Conservation (phyloP, 2,329 filamentous ascomycete species). For the Penicillium aurantiogriseum region DNA sequence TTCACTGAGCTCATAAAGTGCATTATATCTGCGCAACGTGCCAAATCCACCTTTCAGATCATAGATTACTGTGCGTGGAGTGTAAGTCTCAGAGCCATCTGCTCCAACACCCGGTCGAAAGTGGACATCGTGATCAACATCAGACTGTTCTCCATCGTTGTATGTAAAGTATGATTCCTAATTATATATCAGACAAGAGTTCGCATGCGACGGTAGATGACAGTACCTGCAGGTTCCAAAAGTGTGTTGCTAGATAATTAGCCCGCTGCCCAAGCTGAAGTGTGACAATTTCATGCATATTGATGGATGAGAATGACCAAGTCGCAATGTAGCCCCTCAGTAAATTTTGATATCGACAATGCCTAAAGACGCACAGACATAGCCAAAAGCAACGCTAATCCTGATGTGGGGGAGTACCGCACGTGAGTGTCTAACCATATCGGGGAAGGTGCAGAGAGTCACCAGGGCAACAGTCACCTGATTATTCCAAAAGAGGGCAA, state of each 20-base stretch:
- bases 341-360: slow-evolving; percentile 11
- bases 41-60: slow-evolving; percentile 94
- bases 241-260: slow-evolving; percentile 93
- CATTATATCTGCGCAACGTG: slow-evolving; percentile 80
- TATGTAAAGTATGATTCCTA: slow-evolving; percentile 99
- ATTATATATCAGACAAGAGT: slow-evolving; percentile 10
- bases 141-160: slow-evolving; percentile 61
- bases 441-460: slow-evolving; percentile 15
- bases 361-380: slow-evolving; percentile 18
- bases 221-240: slow-evolving; percentile 87
- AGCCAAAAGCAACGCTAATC: slow-evolving; percentile 7
- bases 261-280: slow-evolving; percentile 89
- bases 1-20: slow-evolving; percentile 68
- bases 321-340: neutral
- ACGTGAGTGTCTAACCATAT: slow-evolving; percentile 23
- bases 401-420: slow-evolving; percentile 3
- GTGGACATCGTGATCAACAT: slow-evolving; percentile 79
- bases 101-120: slow-evolving; percentile 80
- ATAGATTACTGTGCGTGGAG: slow-evolving; percentile 87
- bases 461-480: slow-evolving; percentile 37
- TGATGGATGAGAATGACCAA: slow-evolving; percentile 3
- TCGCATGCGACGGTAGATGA: neutral
- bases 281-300: slow-evolving; percentile 93
- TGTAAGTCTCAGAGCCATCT: slow-evolving; percentile 86
- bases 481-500: slow-evolving; percentile 23